A percentile compares a stretch with the other conserved stretches of the same genome.
phyloP scores from a whole-genome alignment of 2,329 filamentous ascomycete species.

The Phaeosphaeria sp. region DNA sequence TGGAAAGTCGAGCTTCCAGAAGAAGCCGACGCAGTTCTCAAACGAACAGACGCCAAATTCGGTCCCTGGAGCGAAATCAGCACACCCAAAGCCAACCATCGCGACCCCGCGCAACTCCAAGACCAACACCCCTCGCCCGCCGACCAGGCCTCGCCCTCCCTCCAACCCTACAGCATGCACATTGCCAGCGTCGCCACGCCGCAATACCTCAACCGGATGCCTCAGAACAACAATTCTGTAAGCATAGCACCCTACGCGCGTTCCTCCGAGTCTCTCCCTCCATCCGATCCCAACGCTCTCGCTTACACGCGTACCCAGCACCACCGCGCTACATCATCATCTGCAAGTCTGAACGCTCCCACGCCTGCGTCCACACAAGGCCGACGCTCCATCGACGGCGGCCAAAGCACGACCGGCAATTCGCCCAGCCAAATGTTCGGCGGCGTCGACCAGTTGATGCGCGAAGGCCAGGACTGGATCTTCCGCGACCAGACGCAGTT shows the following conservation, averaged over 20 bases:
- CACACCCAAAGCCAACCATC: conserved; percentile 31
- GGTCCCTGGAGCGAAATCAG: conserved; percentile 62
- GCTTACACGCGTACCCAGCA: conserved; percentile 43
- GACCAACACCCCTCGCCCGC: conserved; percentile 27
- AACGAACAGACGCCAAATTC: conserved; percentile 80
- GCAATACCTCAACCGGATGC: conserved; percentile 31
- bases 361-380: conserved; percentile 31
- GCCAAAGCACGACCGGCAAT: conserved; percentile 36
- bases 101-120: conserved; percentile 20
- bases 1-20: conserved; percentile 89
- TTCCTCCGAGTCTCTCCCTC: conserved; percentile 38
- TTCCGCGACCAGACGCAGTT: conserved; percentile 67
- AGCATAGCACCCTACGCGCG: conserved; percentile 31
- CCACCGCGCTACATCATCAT: conserved; percentile 25
- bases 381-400: conserved; percentile 37
- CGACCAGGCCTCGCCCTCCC: conserved; percentile 29
- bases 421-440: conserved; percentile 64
- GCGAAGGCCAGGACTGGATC: conserved; percentile 69
- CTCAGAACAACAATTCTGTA: conserved; percentile 28
- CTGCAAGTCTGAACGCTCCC: conserved; percentile 21
- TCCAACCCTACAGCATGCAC: conserved; percentile 42
- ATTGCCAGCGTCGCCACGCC: conserved; percentile 32
- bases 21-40: conserved; percentile 79
- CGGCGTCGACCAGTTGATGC: conserved; percentile 65
- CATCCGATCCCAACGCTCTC: conserved; percentile 37